Evolutionary conservation across 495 filamentous ascomycete species (phyloP), one percentile per base, ranked within the genome.

Genomic region (Parathielavia appendiculata): DNA sequence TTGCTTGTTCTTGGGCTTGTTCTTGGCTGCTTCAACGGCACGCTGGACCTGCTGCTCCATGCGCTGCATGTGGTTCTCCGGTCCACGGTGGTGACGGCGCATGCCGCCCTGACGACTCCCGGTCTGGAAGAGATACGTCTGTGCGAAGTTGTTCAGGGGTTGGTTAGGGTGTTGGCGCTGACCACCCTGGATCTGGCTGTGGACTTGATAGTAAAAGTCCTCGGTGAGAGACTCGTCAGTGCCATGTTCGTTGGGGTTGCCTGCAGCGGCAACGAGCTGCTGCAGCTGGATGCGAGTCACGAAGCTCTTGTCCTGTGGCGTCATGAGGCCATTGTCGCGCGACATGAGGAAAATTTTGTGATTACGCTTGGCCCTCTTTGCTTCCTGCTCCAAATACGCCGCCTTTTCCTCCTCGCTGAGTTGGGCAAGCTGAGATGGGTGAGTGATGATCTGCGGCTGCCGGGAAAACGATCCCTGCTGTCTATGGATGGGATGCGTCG

Each of bases 21-120:
- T 85, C 71, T 97, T 97, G 36, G 95, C 95, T 3, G 93, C 95
- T 63, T 97, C 93, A 0, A 99, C 95, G 6, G 93, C 93, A 36
- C 93, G 86, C 67, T 95, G 91, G 22, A 99, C 93, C 69, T 99
- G 93, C 67, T 97, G 95, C 71, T 99, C 91, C 93, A 99, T 99
- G 26, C 93, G 84, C 66, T 97, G 93, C 80, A 97, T 87, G 69
- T 99, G 93, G 65, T 96, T 97, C 70, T 99, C 92, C 4, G 82
- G 84, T 5, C 90, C 92, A 32, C 88, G 81, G 61, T 81, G 80
- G 51, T 92, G 84, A 55, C 91, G 79, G 61, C 89, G 76, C 65
- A 79, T 76, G 39, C 85, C 83, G 40, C 88, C 88, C 61, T 87
- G 79, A 20, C 90, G 85, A 58, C 86, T 86, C 16, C 89, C 91